Evolutionary conservation across 1,284 basidiomycete species (phyloP), one percentile per base, ranked within the genome.

Genomic region (Cryptococcus deneoformans): DNA sequence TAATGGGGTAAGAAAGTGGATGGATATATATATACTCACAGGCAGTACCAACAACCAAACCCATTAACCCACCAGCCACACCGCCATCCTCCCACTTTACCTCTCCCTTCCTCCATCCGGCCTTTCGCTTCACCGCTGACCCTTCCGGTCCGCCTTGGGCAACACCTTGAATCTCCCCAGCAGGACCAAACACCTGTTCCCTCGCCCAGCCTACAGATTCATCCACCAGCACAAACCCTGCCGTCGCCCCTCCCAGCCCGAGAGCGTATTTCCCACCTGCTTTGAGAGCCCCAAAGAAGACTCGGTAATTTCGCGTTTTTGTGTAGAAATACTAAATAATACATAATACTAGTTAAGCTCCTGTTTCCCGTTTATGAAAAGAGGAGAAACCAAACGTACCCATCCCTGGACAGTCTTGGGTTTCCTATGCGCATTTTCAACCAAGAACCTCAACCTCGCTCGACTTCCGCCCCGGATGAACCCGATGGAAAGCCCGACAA

Each of bases 301-400:
- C 67, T 35, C 71, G 66, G 61, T 78, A 78, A 50, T 78, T 78
- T 45, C 77, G 64, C 1, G 77, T 77, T 61, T 77, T 77, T 48
- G 74, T 73, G 65, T 78, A 78, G 51, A 76, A 78, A 67, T 78
- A 78, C 76, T 77, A 54, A 10, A 38, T 20, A 16, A 16, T 14
- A 39, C 12, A 43, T 14, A 39, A 49, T 24, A 55, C 37, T 34
- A 45, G 4, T 9, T 36, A 35, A 12, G 16, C 29, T 36, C 5
- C 7, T 38, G 50, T 29, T 47, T 36, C 6, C 6, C 29, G 29
- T 29, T 29, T 29, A 29, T 29, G 29, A 29, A 29, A 3, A 29
- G 5, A 5, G 29, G 5, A 5, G 29, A 4, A 12, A 12, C 12
- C 16, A 12, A 3, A 68, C 73, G 61, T 46, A 76, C 76, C 75